These are phyloP conservation scores for Phylloporus arenicola DNA, from an alignment of 768 basidiomycete genomes.

Conservation along the genomic window DNA sequence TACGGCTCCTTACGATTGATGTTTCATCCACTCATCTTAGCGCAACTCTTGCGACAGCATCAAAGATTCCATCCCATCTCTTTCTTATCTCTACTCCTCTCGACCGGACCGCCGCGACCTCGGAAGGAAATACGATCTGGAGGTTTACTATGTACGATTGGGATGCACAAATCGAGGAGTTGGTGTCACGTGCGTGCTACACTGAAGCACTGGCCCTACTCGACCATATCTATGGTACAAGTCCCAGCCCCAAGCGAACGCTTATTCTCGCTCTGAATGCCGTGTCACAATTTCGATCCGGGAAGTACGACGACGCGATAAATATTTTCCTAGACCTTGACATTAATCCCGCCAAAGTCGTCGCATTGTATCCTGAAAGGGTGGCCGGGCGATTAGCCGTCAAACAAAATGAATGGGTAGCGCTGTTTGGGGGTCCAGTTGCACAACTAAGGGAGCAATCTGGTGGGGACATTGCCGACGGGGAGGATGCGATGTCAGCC, in stretches of 20 bases:
- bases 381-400: constrained; percentile 76
- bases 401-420: constrained; percentile 68
- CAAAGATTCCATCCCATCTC: constrained; percentile 34
- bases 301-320: constrained; percentile 72
- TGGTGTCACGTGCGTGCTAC: constrained; percentile 64
- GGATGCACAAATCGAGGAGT: constrained; percentile 80
- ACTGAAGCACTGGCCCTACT: constrained; percentile 76
- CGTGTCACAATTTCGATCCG: constrained; percentile 65
- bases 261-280: constrained; percentile 71
- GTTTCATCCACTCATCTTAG: constrained; percentile 43
- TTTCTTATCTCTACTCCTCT: constrained; percentile 69
- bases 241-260: constrained; percentile 34
- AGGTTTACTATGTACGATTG: constrained; percentile 64
- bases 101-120: constrained; percentile 57
- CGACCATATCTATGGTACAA: constrained; percentile 34
- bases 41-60: constrained; percentile 23
- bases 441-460: constrained; percentile 10
- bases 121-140: constrained; percentile 81
- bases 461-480: background rate
- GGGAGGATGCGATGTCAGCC: constrained; percentile 26
- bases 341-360: constrained; percentile 88
- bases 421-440: constrained; percentile 74
- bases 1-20: constrained; percentile 49
- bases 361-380: constrained; percentile 79
- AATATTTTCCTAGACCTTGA: constrained; percentile 85